Percentiles rank a stretch among this genome's conserved stretches.
Evolutionary conservation across 2,329 filamentous ascomycete genomes (phyloP).

Genomic region (Venturia pyrina): DNA sequence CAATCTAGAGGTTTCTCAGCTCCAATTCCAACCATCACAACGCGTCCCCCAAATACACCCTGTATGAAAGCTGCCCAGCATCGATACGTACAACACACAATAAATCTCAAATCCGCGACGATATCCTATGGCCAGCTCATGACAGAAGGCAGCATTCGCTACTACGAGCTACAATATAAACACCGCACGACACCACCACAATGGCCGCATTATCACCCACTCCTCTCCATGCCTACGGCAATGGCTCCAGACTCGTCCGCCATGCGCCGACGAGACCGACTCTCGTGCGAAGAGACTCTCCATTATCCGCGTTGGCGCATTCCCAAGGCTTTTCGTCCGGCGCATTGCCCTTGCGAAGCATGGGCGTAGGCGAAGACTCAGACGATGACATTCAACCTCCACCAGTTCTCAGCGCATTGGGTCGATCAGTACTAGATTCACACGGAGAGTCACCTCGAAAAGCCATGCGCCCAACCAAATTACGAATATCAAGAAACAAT

Average conservation of each 20-base stretch:
- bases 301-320: constrained; percentile 33
- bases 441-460: constrained; percentile 17
- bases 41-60: constrained; percentile 1
- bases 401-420: constrained; percentile 84
- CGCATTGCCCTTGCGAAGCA: constrained; percentile 32
- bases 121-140: constrained; percentile 7
- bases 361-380: constrained; percentile 68
- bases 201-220: constrained; percentile 32
- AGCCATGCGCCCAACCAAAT: constrained; percentile 23
- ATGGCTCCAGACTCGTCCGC: constrained; percentile 24
- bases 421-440: constrained; percentile 36
- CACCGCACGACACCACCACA: not conserved
- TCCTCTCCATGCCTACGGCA: constrained; percentile 27
- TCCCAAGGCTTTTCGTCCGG: constrained; percentile 30
- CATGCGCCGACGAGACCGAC: constrained; percentile 22
- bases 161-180: constrained; percentile 2
- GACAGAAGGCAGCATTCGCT: constrained; percentile 7
- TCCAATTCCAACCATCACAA: constrained; percentile 3
- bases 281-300: constrained; percentile 25
- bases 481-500: constrained; percentile 27
- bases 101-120: not conserved
- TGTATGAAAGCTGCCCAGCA: constrained; percentile 8
- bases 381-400: constrained; percentile 78
- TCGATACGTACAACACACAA: constrained; percentile 6
- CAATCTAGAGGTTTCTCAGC: not conserved